Evolutionary conservation across 768 basidiomycete species (phyloP).

Genomic region (Grammothele lineata): DNA sequence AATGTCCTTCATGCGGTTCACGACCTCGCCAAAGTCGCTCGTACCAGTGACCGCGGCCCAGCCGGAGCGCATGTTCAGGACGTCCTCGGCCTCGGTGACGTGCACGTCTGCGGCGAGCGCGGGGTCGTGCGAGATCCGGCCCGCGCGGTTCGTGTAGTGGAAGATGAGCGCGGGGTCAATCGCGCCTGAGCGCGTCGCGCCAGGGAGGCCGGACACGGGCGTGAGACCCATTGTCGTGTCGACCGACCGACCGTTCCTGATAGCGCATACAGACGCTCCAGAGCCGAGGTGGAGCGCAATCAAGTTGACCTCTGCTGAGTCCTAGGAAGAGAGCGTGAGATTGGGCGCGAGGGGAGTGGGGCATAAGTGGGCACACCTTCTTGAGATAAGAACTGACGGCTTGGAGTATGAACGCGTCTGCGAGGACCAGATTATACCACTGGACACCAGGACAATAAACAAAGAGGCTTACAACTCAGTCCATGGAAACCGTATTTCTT

Average conservation of each 20-base stretch:
- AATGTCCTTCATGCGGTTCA: constrained; percentile 19
- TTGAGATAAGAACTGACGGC: constrained; percentile 54
- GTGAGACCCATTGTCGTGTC: constrained; percentile 94
- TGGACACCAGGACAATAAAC: not conserved
- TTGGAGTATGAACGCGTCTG: constrained; percentile 67
- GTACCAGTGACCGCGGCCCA: constrained; percentile 79
- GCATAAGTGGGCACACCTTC: constrained; percentile 36
- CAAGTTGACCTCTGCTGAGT: constrained; percentile 53
- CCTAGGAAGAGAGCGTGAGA: constrained; percentile 23
- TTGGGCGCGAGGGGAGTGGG: not conserved
- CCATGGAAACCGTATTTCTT: constrained; percentile 94
- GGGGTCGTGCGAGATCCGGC: constrained; percentile 50
- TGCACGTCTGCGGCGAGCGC: constrained; percentile 40
- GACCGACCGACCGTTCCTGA: constrained; percentile 65
- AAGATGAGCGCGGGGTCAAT: constrained; percentile 88
- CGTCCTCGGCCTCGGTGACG: constrained; percentile 67
- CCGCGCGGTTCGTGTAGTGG: constrained; percentile 53
- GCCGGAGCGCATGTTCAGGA: constrained; percentile 72
- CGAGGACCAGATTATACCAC: no score
- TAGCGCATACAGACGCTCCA: constrained; percentile 82
- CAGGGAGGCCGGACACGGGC: constrained; percentile 82
- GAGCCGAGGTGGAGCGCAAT: constrained; percentile 87
- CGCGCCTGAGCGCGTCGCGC: constrained; percentile 80
- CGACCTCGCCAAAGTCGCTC: constrained; percentile 75
- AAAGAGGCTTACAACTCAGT: constrained; percentile 51